phyloP scores from a whole-genome alignment of 1,284 basidiomycete species.

The Macrocystidia cucumis region DNA sequence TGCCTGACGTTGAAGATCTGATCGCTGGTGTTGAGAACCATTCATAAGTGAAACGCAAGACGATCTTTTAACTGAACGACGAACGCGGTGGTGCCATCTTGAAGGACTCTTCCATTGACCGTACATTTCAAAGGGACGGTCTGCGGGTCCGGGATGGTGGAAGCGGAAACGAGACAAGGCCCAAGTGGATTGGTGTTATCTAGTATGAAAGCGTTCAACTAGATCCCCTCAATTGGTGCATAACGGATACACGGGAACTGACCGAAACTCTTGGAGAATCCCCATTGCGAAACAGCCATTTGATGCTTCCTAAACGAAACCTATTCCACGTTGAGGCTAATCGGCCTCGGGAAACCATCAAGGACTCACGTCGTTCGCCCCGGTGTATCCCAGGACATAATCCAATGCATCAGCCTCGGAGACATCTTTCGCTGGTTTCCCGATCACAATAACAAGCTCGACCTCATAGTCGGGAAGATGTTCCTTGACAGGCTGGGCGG shows the following conservation, averaged over 20 bases:
- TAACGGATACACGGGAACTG: conserved; percentile 11
- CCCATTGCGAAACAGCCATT: conserved; percentile 71
- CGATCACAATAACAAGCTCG: conserved; percentile 83
- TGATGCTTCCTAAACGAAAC: conserved; percentile 78
- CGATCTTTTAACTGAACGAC: conserved; percentile 20
- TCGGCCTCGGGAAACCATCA: neutral
- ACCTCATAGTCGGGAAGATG: conserved; percentile 85
- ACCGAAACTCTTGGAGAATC: conserved; percentile 82
- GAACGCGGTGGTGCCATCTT: conserved; percentile 69
- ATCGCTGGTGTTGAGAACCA: conserved; percentile 32
- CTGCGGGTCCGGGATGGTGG: conserved; percentile 64
- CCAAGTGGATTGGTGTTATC: conserved; percentile 75
- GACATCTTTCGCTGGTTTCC: conserved; percentile 73
- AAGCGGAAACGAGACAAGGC: conserved; percentile 66
- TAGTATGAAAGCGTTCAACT: conserved; percentile 16
- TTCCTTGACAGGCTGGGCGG: conserved; percentile 61
- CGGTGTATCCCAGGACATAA: conserved; percentile 78
- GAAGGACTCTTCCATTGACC: conserved; percentile 63
- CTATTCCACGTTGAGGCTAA: conserved; percentile 22
- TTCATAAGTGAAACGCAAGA: conserved; percentile 9
- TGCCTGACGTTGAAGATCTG: conserved; percentile 70
- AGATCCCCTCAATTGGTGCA: neutral
- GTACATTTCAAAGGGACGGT: conserved; percentile 54
- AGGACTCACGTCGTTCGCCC: conserved; percentile 63
- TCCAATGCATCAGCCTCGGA: conserved; percentile 69